Evolutionary conservation across 306 rosid species (phyloP), one percentile per base, ranked within the genome.

Genomic region (Cicer judaicum): DNA sequence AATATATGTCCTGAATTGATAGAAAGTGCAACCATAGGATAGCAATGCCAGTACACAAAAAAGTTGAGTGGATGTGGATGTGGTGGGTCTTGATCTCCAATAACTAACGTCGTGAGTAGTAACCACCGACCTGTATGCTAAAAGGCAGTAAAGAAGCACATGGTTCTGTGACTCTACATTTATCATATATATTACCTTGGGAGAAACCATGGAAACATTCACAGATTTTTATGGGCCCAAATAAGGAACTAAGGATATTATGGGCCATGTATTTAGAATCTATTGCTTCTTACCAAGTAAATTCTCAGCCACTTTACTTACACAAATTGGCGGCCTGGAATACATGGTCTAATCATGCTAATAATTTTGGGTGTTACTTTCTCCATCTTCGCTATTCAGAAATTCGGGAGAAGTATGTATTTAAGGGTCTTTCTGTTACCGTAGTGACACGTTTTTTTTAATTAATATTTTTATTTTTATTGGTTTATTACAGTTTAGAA

Each of bases 151-250:
- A 71, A 77, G 82, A 75, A 64, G 49, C 92, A 86, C 92, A 81
- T 80, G 89, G 61, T 72, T 24, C 4, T 39, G n/a, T 84, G 85
- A 66, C 61, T 68, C 73, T 16, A 55, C 65, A 71, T 69, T 39
- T 16, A 66, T 73, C 65, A 72, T 24, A 66, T 78, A 50, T 42
- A 76, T 56, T 49, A 63, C 40, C 2, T 10, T 16, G 15, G 7
- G 60, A 76, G 70, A 66, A 75, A 65, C 66, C 75, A 79, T 41
- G 14, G 19, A 16, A 60, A 76, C 81, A 72, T 78, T 83, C 81
- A 64, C 68, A 84, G 75, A 89, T 83, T 81, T 16, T 39, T 15
- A 5, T 79, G 89, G 89, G 87, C 82, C 91, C 90, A 69, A 85
- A 73, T 15, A 57, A 74, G 78, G 79, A 80, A 75, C 75, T 70